Evolutionary conservation across 176 grass and related monocot species (phyloP), one percentile per base, ranked within the genome.

Genomic region (Carex cristatella): DNA sequence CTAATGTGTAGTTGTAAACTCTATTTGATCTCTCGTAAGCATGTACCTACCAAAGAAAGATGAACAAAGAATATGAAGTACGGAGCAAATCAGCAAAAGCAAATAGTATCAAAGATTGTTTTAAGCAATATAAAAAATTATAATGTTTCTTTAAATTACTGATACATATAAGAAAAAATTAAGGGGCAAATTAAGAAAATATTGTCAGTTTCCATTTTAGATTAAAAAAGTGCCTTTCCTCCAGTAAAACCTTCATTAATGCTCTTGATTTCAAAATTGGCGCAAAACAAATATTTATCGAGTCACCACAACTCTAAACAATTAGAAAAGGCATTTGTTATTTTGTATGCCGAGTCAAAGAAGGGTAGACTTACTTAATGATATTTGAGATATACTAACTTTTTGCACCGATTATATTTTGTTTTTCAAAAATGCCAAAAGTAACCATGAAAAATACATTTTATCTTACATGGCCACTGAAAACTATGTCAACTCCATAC

Each of bases 11-110:
- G 67, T 97, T 91, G 83, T 91, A 94, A 48, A 97, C 90, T 54
- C 94, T 85, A 84, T 97, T 97, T 2, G 92, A 97, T 67, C 94
- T 86, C 86, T 97, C 94, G 11, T 97, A 97, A 0, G 94, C 94
- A 79, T 94, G 94, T 18, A 97, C 94, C 94, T 97, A 84, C 44
- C 46, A 65, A 18, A 65, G 28, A 74, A 84, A 79, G 84, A 40
- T 5, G 4, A 83, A 3, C 37, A 19, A 38, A 55, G 13, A 82
- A 82, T 3, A 14, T 2, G 8, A 55, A 28, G 16, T 42, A 65
- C 59, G 54, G 76, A 55, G 32, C 28, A 55, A 80, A 33, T 15
- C 19, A 80, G 49, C 48, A 58, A 4, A 79, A 80, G 7, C 23
- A 32, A 59, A 15, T 15, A 19, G 2, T 59, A 58, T 79, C 31